Conservation (phyloP, 192 early-diverging fungal species). For the Coemansia sp. region DNA sequence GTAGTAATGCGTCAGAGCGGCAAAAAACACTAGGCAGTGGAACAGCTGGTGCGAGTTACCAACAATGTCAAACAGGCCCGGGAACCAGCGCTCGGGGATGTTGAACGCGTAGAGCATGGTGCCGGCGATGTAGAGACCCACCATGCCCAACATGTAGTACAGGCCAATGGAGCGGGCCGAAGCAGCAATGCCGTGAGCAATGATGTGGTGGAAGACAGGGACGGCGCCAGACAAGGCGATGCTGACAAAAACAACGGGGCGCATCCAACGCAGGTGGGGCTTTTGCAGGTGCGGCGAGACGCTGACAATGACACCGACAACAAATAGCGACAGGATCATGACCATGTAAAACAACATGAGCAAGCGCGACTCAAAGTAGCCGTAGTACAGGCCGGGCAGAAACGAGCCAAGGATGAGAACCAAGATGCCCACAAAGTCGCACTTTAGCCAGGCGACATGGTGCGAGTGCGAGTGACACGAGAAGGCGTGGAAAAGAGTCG, state of each 20-base stretch:
- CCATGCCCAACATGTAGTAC: constrained; percentile 67
- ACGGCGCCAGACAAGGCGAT: constrained; percentile 72
- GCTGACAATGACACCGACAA: constrained; percentile 62
- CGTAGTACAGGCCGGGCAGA: constrained; percentile 50
- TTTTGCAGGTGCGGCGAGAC: constrained; percentile 65
- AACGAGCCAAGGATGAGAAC: constrained; percentile 65
- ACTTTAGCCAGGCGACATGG: constrained; percentile 58
- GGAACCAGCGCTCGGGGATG: constrained; percentile 80
- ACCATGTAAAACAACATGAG: constrained; percentile 56
- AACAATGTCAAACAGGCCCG: constrained; percentile 78
- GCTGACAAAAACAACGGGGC: constrained; percentile 73
- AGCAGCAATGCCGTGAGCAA: constrained; percentile 63
- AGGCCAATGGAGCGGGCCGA: constrained; percentile 60
- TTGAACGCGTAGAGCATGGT: constrained; percentile 80
- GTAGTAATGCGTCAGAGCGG: constrained; percentile 71
- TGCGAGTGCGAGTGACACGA: constrained; percentile 73
- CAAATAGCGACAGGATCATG: constrained; percentile 59
- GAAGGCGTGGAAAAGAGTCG: constrained; percentile 74
- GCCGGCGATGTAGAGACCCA: constrained; percentile 69
- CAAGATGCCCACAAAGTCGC: constrained; percentile 90
- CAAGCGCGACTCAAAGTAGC: constrained; percentile 56
- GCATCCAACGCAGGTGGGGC: constrained; percentile 72
- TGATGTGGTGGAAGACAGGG: constrained; percentile 68
- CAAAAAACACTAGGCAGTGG: constrained; percentile 77
- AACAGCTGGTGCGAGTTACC: constrained; percentile 93